A percentile compares a stretch with the other conserved stretches of the same genome.
Evolutionary conservation across 495 filamentous ascomycete species (phyloP).

Genomic region (Aspergillus ellipticus): DNA sequence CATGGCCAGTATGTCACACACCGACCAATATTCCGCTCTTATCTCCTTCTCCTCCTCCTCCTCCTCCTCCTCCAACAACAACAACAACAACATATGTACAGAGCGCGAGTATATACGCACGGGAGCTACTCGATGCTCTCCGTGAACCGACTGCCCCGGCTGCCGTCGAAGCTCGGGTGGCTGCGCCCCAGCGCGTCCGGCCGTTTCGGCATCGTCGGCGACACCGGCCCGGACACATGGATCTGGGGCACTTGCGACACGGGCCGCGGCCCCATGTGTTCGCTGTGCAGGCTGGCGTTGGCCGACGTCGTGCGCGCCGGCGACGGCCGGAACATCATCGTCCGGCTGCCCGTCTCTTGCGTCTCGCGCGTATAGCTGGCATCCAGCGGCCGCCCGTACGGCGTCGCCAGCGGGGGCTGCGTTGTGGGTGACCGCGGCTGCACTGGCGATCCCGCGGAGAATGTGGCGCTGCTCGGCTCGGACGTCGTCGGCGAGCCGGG

Average conservation of each 20-base stretch:
- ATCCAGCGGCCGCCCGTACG: constrained; percentile 37
- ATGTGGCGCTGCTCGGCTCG: constrained; percentile 24
- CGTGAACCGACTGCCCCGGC: constrained; percentile 53
- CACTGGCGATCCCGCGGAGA: constrained; percentile 21
- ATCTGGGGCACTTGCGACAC: constrained; percentile 18
- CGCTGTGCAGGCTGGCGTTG: constrained; percentile 23
- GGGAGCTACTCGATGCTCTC: constrained; percentile 35
- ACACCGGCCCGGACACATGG: constrained; percentile 15
- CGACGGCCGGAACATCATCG: constrained; percentile 41
- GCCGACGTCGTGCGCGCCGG: constrained; percentile 47
- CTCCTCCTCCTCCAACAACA: too few species aligned
- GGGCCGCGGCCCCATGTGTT: constrained; percentile 10
- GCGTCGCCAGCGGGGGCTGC: constrained; percentile 32
- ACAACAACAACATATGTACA: neutral
- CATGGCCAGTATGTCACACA: neutral
- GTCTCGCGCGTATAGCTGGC: constrained; percentile 33
- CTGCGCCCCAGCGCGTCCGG: constrained; percentile 51
- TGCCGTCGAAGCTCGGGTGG: constrained; percentile 52
- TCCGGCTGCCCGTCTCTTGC: constrained; percentile 20
- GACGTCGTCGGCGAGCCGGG: constrained; percentile 22
- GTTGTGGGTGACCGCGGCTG: constrained; percentile 23
- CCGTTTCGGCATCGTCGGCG: constrained; percentile 22
- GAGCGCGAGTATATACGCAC: constrained; percentile 10
- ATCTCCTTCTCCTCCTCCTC: too few species aligned
- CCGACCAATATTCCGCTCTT: neutral